Percentiles rank a stretch among this genome's conserved stretches.
Evolutionary conservation across 148 eudicot genomes (phyloP).

Genomic region (Fagopyrum tataricum): DNA sequence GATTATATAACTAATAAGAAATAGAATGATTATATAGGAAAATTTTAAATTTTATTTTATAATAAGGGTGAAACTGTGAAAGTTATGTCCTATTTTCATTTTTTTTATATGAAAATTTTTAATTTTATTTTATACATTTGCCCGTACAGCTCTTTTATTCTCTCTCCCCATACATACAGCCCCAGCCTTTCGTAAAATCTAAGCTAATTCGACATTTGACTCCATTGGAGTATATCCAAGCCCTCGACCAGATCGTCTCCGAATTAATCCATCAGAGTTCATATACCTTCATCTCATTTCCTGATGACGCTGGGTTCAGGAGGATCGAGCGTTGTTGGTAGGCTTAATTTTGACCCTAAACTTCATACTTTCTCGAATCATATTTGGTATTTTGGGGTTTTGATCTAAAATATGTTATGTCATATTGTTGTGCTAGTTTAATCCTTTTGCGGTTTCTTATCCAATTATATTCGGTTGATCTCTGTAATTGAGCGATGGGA

Average conservation of each 20-base stretch:
- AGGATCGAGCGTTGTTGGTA: slow-evolving; percentile 33
- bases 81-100: no score
- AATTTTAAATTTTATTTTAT: no score
- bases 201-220: background rate
- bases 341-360: background rate
- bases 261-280: background rate
- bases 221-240: background rate
- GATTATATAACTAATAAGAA: no score
- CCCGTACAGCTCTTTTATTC: background rate
- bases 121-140: no score
- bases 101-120: no score
- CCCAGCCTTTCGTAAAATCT: background rate
- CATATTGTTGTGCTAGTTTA: background rate
- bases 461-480: background rate
- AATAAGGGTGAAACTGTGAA: no score
- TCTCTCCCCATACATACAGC: background rate
- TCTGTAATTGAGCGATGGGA: background rate
- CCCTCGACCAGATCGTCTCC: slow-evolving; percentile 6
- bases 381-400: background rate
- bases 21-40: no score
- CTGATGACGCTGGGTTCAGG: slow-evolving; percentile 29
- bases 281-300: background rate
- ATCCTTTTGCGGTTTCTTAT: background rate
- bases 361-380: background rate
- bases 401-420: background rate